Evolutionary conservation across 805 yeast genomes (phyloP).

Genomic region (Pichia paraexigua): DNA sequence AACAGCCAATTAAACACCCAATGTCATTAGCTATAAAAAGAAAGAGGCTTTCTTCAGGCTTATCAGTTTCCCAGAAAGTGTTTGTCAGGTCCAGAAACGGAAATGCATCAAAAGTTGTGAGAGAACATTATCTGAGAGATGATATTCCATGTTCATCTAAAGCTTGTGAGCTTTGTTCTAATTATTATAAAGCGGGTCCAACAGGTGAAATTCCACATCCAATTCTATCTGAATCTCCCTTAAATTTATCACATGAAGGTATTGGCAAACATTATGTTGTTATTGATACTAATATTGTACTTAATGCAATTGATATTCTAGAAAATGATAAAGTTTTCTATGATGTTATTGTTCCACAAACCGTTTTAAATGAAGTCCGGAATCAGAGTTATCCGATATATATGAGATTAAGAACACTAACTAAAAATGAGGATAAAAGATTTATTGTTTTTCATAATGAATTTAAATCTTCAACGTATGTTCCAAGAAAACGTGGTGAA

Average conservation of each 20-base stretch:
- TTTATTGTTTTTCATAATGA: conserved; percentile 92
- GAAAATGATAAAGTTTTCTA: conserved; percentile 70
- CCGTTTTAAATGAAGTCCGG: conserved; percentile 88
- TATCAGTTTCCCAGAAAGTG: conserved; percentile 76
- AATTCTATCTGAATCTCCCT: conserved; percentile 58
- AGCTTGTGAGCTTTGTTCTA: conserved; percentile 56
- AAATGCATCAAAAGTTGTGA: conserved; percentile 79
- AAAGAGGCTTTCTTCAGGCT: conserved; percentile 42
- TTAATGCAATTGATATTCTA: conserved; percentile 82
- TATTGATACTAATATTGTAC: conserved; percentile 79
- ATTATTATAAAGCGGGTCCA: conserved; percentile 51
- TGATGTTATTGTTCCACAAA: conserved; percentile 92
- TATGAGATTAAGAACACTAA: conserved; percentile 69
- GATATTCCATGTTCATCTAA: conserved; percentile 89
- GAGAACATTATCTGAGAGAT: conserved; percentile 87
- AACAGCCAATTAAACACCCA: neutral
- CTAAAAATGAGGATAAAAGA: conserved; percentile 70
- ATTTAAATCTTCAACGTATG: conserved; percentile 64
- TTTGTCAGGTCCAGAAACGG: conserved; percentile 89
- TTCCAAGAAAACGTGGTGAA: conserved; percentile 57
- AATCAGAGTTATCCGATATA: conserved; percentile 84
- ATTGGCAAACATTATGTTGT: conserved; percentile 75
- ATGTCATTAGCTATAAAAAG: conserved; percentile 19
- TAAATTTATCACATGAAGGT: conserved; percentile 29
- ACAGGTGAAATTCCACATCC: conserved; percentile 59